These are phyloP conservation scores for Leccinum fuscescens DNA, from an alignment of 1,284 basidiomycete species.

Conservation along the genomic window DNA sequence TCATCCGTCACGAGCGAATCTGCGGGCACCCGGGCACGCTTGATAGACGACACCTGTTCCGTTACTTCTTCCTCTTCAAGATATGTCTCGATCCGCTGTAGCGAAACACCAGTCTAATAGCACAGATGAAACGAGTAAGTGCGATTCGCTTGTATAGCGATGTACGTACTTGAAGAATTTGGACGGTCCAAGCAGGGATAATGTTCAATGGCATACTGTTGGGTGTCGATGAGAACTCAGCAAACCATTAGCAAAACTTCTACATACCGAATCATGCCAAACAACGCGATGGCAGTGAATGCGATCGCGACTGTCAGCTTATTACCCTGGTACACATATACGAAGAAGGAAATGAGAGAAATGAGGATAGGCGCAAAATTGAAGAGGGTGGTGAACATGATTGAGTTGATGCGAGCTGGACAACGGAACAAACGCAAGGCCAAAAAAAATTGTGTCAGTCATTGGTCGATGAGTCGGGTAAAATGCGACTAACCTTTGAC, in stretches of 20 bases:
- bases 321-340: constrained; percentile 62
- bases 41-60: constrained; percentile 66
- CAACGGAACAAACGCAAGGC: background rate
- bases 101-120: constrained; percentile 63
- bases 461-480: background rate
- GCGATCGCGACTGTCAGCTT: constrained; percentile 64
- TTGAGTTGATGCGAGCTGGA: constrained; percentile 60
- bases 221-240: background rate
- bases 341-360: constrained; percentile 66
- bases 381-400: constrained; percentile 67
- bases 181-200: constrained; percentile 65
- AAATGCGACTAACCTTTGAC: constrained; percentile 48
- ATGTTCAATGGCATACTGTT: constrained; percentile 62
- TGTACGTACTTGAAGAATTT: constrained; percentile 26
- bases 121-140: background rate
- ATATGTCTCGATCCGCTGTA: constrained; percentile 80
- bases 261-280: constrained; percentile 63
- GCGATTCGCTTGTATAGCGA: background rate
- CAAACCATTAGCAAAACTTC: background rate
- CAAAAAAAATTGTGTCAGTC: background rate
- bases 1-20: constrained; percentile 27
- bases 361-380: constrained; percentile 65
- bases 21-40: constrained; percentile 33
- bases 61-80: constrained; percentile 82
- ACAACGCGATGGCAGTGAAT: constrained; percentile 75